phyloP scores from a whole-genome alignment of 73 alveolate species.

The Tetrahymena borealis region DNA sequence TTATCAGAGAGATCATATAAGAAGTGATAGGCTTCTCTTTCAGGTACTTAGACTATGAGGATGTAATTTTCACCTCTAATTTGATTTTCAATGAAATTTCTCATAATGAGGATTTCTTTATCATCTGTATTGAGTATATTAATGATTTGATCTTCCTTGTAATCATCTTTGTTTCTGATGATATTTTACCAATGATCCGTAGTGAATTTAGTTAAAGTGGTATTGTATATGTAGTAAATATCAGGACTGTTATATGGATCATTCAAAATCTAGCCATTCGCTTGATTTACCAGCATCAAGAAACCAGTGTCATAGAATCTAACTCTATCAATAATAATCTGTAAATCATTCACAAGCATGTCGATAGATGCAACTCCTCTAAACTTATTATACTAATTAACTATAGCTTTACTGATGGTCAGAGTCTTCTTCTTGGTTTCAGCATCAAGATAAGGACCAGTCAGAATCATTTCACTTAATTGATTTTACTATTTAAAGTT shows the following conservation, averaged over 20 bases:
- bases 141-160: background rate
- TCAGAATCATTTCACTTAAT: background rate
- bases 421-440: background rate
- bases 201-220: background rate
- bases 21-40: background rate
- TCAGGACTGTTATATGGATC: background rate
- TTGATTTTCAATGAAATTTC: background rate
- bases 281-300: background rate
- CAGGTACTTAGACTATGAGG: background rate
- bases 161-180: background rate
- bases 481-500: background rate
- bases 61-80: background rate
- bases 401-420: background rate
- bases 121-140: background rate
- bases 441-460: background rate
- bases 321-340: background rate
- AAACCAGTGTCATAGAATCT: background rate
- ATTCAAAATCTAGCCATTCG: background rate
- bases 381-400: background rate
- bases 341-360: background rate
- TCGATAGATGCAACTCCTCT: background rate
- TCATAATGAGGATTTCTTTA: background rate
- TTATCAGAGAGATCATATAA: background rate
- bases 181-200: background rate
- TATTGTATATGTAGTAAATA: background rate